Evolutionary conservation across 106 monocot species (phyloP), one percentile per base, ranked within the genome.

Genomic region (Dioscorea zingiberensis): DNA sequence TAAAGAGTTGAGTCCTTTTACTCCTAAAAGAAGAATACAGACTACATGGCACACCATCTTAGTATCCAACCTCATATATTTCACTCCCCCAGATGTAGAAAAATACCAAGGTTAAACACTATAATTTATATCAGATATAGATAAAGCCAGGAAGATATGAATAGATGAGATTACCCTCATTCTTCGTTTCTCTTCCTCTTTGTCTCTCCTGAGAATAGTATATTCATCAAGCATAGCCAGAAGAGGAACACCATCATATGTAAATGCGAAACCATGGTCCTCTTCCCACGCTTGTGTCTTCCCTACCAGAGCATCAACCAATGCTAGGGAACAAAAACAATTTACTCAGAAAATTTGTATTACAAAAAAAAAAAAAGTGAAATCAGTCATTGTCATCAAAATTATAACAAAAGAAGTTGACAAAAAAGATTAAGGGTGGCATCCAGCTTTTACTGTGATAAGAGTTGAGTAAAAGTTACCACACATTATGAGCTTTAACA

Each of bases 141-240:
- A 7, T 13, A 47, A 47, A 47, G 13, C 13, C 9, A 7, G 10
- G 18, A 49, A 49, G 49, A 13, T 16, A 64, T 45, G 24, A 27
- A 17, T 38, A 18, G 63, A 19, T 18, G 2, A 38, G 38, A 38
- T 70, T 83, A 97, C 95, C 79, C 88, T 74, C 85, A 81, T 74
- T 67, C 88, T 85, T 47, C 81, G 75, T 69, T 97, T 97, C 26
- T 97, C 95, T 79, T 92, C 95, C 57, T 88, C 95, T 66, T 91
- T 76, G 49, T 97, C 95, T 21, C 85, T 85, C 77, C 95, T 81
- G 60, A 97, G 95, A 73, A 88, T 80, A 28, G 74, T 77, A 74
- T 97, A 97, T 69, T 97, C 95, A 75, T 97, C 95, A 16, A 97
- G 83, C 95, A 97, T 97, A 10, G 95, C 91, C 23, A 92, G 76